A percentile compares a stretch with the other conserved stretches of the same genome.
These are phyloP conservation scores for Ogataea polymorpha DNA, from an alignment of 805 yeast species.

Conservation along the genomic window DNA sequence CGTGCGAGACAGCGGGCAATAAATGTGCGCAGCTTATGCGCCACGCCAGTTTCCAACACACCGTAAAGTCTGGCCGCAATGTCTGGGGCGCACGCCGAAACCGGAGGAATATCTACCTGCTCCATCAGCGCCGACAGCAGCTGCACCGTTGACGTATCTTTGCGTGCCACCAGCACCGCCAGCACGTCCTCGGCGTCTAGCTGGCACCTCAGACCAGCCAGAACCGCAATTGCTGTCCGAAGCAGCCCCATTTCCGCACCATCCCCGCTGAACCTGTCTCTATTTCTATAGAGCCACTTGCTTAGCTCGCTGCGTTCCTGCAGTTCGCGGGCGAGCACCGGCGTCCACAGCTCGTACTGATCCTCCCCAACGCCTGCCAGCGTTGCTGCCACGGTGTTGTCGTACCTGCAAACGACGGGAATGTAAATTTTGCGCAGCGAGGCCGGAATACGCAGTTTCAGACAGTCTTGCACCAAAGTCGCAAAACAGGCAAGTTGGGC, in stretches of 20 bases:
- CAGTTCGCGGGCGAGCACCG: background rate
- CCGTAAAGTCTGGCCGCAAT: slow-evolving; percentile 21
- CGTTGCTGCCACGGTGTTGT: background rate
- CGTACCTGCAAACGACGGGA: background rate
- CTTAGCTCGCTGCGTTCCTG: background rate
- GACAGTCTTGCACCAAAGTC: background rate
- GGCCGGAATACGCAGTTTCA: background rate
- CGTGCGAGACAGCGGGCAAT: background rate
- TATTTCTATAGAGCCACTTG: background rate
- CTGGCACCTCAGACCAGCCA: background rate
- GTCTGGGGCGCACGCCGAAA: background rate
- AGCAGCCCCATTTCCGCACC: background rate
- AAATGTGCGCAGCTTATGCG: background rate
- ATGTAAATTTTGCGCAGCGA: background rate
- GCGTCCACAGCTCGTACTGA: background rate
- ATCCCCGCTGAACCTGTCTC: background rate
- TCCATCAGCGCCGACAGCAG: slow-evolving; percentile 14
- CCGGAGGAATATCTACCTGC: too few species aligned
- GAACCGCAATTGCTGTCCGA: background rate
- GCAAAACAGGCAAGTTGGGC: background rate
- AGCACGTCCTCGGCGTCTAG: background rate
- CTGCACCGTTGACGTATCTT: slow-evolving; percentile 1
- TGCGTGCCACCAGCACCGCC: background rate
- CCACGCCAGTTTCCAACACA: background rate
- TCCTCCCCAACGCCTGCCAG: background rate